Evolutionary conservation across 2,329 filamentous ascomycete species (phyloP).

Genomic region (Apiospora marii): DNA sequence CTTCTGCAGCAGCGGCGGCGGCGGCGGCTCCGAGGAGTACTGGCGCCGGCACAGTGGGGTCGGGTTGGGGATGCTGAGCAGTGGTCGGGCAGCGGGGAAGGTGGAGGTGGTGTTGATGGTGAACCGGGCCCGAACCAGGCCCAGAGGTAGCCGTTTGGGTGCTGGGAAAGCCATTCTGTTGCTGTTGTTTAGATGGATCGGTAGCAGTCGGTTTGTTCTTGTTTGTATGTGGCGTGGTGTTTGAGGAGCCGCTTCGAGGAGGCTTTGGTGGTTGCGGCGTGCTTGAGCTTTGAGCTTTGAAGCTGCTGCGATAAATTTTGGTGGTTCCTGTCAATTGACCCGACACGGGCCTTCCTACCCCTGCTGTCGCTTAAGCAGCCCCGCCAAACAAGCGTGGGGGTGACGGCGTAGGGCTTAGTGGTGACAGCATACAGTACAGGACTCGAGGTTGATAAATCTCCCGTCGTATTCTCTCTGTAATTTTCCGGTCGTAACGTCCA

Average conservation of each 20-base stretch:
- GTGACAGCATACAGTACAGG: not conserved
- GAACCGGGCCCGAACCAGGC: constrained; percentile 36
- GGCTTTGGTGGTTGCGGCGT: not conserved
- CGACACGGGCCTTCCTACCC: constrained; percentile 3
- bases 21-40: constrained; percentile 42
- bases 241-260: not conserved
- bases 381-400: constrained; percentile 4
- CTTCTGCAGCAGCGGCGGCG: constrained; percentile 55
- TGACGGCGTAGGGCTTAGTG: constrained; percentile 6
- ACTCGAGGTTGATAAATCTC: not conserved
- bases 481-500: not conserved
- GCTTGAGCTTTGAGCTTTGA: not conserved
- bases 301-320: constrained; percentile 2
- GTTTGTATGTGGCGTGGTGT: not conserved
- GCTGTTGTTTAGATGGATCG: not conserved
- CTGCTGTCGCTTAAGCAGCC: not conserved
- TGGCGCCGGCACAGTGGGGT: constrained; percentile 30
- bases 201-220: not conserved
- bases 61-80: constrained; percentile 25
- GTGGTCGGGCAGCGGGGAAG: constrained; percentile 18
- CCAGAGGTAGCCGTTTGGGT: constrained; percentile 34
- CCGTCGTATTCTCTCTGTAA: not conserved
- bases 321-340: not conserved
- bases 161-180: constrained; percentile 38
- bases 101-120: not conserved